These are phyloP conservation scores for Graphilbum ipis-grandicollis DNA, from an alignment of 2,329 filamentous ascomycete genomes.

Conservation along the genomic window DNA sequence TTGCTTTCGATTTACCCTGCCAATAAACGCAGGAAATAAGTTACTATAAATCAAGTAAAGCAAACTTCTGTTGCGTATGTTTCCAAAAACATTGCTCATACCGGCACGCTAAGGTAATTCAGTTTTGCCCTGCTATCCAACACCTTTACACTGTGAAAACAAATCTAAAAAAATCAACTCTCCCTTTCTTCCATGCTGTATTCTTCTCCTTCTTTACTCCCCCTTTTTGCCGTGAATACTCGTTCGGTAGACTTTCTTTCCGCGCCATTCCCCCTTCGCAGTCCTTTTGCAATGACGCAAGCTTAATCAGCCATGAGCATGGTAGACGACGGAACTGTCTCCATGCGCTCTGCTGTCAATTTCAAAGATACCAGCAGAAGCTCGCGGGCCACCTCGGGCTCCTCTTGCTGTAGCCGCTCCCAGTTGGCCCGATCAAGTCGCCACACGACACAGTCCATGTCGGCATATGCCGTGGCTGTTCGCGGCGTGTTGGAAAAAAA, in stretches of 20 bases:
- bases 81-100: too few species aligned
- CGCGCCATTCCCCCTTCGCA: neutral
- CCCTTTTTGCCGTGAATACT: too few species aligned
- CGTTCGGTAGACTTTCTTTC: neutral
- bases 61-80: too few species aligned
- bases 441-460: slow-evolving; percentile 73
- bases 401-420: slow-evolving; percentile 50
- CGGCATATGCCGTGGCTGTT: slow-evolving; percentile 72
- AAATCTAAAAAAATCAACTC: too few species aligned
- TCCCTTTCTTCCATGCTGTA: too few species aligned
- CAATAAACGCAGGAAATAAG: too few species aligned
- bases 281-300: neutral
- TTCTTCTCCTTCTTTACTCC: too few species aligned
- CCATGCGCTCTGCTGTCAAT: slow-evolving; percentile 84
- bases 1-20: too few species aligned
- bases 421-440: slow-evolving; percentile 56
- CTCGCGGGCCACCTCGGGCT: slow-evolving; percentile 68
- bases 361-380: slow-evolving; percentile 77
- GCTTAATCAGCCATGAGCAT: slow-evolving; percentile 9
- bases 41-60: too few species aligned
- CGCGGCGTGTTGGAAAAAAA: slow-evolving; percentile 86
- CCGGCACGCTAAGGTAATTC: too few species aligned
- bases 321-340: slow-evolving; percentile 10
- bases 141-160: too few species aligned
- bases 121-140: too few species aligned